These are phyloP conservation scores for fission yeast (Schizosaccharomyces pombe) DNA, from an alignment of 805 yeast genomes.

Conservation along the genomic window DNA sequence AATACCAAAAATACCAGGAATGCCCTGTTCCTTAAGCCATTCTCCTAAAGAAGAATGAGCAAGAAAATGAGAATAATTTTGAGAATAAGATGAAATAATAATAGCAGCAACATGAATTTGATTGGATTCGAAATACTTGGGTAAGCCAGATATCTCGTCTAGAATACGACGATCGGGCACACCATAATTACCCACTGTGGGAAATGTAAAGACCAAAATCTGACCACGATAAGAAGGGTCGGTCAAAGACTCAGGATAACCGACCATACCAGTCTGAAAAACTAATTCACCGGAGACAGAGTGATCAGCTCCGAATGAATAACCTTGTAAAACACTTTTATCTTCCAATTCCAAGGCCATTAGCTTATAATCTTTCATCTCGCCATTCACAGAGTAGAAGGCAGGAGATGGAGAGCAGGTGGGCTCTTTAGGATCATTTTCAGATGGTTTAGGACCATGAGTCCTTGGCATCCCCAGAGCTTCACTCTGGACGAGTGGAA, in stretches of 20 bases:
- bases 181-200: slow-evolving; percentile 94
- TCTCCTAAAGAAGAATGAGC: slow-evolving; percentile 79
- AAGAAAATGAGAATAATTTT: slow-evolving; percentile 78
- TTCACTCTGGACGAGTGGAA: slow-evolving; percentile 1
- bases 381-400: background rate
- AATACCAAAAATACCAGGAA: slow-evolving; percentile 94
- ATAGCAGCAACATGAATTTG: slow-evolving; percentile 90
- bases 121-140: slow-evolving; percentile 80
- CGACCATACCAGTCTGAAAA: slow-evolving; percentile 90
- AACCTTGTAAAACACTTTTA: slow-evolving; percentile 83
- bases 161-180: slow-evolving; percentile 69
- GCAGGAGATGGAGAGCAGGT: background rate
- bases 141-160: slow-evolving; percentile 58
- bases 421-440: background rate
- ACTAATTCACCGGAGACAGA: slow-evolving; percentile 93
- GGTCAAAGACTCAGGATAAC: slow-evolving; percentile 96
- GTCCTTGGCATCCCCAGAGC: background rate
- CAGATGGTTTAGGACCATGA: background rate
- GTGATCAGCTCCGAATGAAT: slow-evolving; percentile 85
- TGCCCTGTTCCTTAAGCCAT: slow-evolving; percentile 77
- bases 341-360: slow-evolving; percentile 19
- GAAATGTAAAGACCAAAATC: slow-evolving; percentile 88
- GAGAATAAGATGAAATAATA: slow-evolving; percentile 90
- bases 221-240: slow-evolving; percentile 97
- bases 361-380: background rate